phyloP scores from a whole-genome alignment of 2,329 filamentous ascomycete species.

The Colletotrichum somersetense region DNA sequence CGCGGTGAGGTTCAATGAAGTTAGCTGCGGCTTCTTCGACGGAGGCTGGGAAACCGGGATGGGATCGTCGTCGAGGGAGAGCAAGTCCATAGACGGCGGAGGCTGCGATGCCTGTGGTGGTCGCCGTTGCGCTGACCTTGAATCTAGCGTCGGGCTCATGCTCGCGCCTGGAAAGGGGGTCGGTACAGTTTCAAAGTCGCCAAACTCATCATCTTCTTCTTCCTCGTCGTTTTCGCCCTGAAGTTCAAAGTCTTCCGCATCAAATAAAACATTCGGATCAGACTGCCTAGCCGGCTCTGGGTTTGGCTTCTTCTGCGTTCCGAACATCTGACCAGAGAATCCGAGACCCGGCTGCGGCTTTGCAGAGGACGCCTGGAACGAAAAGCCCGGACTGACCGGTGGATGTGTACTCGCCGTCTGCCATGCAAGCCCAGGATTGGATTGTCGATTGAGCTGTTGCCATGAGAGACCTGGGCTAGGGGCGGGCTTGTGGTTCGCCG shows the following conservation, averaged over 20 bases:
- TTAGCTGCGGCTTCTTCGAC: conserved; percentile 50
- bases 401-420: conserved; percentile 19
- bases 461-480: conserved; percentile 9
- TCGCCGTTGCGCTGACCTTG: conserved; percentile 44
- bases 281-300: conserved; percentile 30
- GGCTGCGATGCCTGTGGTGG: conserved; percentile 33
- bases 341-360: conserved; percentile 45
- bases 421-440: conserved; percentile 22
- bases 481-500: conserved; percentile 1
- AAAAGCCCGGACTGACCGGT: conserved; percentile 12
- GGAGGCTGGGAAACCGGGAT: conserved; percentile 46
- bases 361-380: conserved; percentile 17
- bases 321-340: conserved; percentile 24
- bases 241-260: conserved; percentile 69
- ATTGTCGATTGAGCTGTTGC: conserved; percentile 18
- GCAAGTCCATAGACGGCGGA: conserved; percentile 55
- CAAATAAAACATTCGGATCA: conserved; percentile 73
- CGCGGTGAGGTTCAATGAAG: conserved; percentile 50
- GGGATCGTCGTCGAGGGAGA: conserved; percentile 52
- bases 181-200: conserved; percentile 68
- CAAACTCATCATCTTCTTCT: conserved; percentile 64
- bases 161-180: conserved; percentile 34
- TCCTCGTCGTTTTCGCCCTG: conserved; percentile 53
- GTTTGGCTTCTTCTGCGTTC: conserved; percentile 10
- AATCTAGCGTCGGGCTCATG: conserved; percentile 28